A percentile compares a stretch with the other conserved stretches of the same genome.
These are phyloP conservation scores for Ammopiptanthus mongolicus DNA, from an alignment of 306 rosid genomes.

Conservation along the genomic window DNA sequence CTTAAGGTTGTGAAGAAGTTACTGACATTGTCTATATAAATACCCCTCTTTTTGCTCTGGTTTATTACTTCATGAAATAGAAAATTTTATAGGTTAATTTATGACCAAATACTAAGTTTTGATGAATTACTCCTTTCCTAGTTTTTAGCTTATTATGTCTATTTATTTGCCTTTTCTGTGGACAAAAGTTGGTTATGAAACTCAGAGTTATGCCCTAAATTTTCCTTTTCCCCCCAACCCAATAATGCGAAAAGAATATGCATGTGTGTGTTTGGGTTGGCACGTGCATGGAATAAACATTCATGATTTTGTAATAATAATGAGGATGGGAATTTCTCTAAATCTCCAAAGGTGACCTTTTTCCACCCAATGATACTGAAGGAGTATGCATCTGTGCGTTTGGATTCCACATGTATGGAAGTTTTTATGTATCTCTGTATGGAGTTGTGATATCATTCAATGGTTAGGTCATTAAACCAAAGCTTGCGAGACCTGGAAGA, in stretches of 20 bases:
- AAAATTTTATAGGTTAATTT: not conserved
- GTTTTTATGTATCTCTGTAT: not conserved
- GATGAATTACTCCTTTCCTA: not conserved
- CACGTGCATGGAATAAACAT: not conserved
- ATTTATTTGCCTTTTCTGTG: not conserved
- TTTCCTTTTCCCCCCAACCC: not conserved
- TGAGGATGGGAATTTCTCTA: not conserved
- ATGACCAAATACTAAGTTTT: not conserved
- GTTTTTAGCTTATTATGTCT: not conserved
- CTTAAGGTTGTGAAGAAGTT: not conserved
- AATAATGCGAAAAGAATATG: not conserved
- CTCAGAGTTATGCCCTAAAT: not conserved
- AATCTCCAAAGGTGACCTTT: not conserved
- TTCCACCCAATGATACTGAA: not conserved
- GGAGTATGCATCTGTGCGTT: not conserved
- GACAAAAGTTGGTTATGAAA: not conserved
- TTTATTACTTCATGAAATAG: not conserved
- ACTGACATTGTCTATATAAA: constrained; percentile 1
- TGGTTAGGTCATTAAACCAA: constrained; percentile 87
- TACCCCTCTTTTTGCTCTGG: not conserved
- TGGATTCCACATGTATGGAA: not conserved
- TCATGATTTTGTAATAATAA: not conserved
- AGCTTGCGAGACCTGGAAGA: constrained; percentile 87
- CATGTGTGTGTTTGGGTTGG: not conserved
- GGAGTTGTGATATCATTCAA: constrained; percentile 22